A percentile compares a stretch with the other conserved stretches of the same genome.
These are phyloP conservation scores for Aureobasidium sp. DNA, from an alignment of 2,329 filamentous ascomycete genomes.

Conservation along the genomic window DNA sequence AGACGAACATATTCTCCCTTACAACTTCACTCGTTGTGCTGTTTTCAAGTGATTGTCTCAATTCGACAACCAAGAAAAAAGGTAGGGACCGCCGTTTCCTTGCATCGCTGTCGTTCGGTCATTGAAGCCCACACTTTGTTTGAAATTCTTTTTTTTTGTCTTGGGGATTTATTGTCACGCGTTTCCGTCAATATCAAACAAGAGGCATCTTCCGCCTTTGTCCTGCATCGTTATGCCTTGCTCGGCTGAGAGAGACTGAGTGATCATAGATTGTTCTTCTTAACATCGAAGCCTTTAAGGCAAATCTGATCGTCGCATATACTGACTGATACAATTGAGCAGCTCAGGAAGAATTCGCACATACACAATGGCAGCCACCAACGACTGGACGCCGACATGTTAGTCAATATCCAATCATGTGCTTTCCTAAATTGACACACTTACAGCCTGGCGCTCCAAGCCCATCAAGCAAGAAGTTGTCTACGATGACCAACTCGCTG, in stretches of 20 bases:
- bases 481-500: conserved; percentile 55
- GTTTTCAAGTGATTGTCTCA: background rate
- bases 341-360: background rate
- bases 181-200: conserved; percentile 5
- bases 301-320: background rate
- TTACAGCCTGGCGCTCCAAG: conserved; percentile 65
- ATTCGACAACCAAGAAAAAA: background rate
- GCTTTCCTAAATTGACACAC: background rate
- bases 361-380: conserved; percentile 8
- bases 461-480: conserved; percentile 69
- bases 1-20: background rate
- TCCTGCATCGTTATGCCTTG: background rate
- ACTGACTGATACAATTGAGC: background rate
- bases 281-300: background rate
- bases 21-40: background rate
- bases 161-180: conserved; percentile 4
- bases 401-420: conserved; percentile 13
- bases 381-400: conserved; percentile 35
- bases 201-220: background rate
- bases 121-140: background rate
- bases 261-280: background rate
- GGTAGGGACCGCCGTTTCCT: background rate
- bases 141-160: background rate
- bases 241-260: too few species aligned
- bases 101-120: background rate